Evolutionary conservation across 1,284 basidiomycete species (phyloP).

Genomic region (Ceratobasidium sp.): DNA sequence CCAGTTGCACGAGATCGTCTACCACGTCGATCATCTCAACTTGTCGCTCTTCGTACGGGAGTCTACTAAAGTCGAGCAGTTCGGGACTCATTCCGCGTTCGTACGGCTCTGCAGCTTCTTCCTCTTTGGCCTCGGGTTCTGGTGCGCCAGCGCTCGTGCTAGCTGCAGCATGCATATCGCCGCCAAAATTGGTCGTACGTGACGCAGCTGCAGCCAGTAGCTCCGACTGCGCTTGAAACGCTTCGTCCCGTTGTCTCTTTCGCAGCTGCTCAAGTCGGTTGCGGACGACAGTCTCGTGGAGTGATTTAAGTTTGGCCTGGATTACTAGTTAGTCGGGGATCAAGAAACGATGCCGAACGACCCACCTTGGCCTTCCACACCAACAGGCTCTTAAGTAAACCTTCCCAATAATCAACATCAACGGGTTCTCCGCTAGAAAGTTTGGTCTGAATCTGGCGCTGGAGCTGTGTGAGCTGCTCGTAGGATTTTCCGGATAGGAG

Average conservation of each 20-base stretch:
- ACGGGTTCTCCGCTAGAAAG: slow-evolving; percentile 92
- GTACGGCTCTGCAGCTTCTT: slow-evolving; percentile 78
- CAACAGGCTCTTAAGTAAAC: slow-evolving; percentile 89
- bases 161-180: slow-evolving; percentile 61
- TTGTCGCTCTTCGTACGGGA: slow-evolving; percentile 81
- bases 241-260: slow-evolving; percentile 95
- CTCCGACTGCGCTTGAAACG: slow-evolving; percentile 91
- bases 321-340: slow-evolving; percentile 7
- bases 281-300: slow-evolving; percentile 96
- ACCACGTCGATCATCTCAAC: slow-evolving; percentile 79
- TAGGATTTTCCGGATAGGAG: slow-evolving; percentile 84
- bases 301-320: slow-evolving; percentile 91
- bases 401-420: slow-evolving; percentile 98
- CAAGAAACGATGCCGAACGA: slow-evolving; percentile 20
- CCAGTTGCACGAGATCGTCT: slow-evolving; percentile 76
- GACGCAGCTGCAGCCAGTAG: slow-evolving; percentile 83
- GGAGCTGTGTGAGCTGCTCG: slow-evolving; percentile 85
- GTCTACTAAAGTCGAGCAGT: slow-evolving; percentile 75
- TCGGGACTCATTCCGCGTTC: slow-evolving; percentile 85
- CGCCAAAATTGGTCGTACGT: slow-evolving; percentile 57
- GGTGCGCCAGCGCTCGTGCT: slow-evolving; percentile 57
- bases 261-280: slow-evolving; percentile 96
- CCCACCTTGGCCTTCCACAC: slow-evolving; percentile 97
- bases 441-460: slow-evolving; percentile 89
- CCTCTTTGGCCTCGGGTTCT: slow-evolving; percentile 62